Base-by-base conservation (phyloP, 106 monocot species). In the Triglochin maritima region DNA sequence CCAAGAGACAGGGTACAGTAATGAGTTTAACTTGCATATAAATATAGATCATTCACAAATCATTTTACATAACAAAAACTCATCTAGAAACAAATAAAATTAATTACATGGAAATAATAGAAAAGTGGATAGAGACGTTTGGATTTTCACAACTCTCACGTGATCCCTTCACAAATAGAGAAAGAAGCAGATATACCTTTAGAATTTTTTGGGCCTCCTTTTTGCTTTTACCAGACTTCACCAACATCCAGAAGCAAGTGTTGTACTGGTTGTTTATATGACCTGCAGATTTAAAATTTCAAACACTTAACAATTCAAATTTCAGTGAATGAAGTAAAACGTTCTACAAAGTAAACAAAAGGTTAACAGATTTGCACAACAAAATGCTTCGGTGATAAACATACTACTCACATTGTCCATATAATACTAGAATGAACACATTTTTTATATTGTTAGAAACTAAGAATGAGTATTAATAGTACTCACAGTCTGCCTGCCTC, bases 221-320 rank as follows among this genome's bases (percentile, higher is more conserved):
- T 62, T 79, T 75, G 46, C 77, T 69, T 76, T 77, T 87, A 42
- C 94, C 94, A 49, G 94, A 94, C 48, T 95, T 90, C 17, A 95
- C 85, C 57, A 95, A 68, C 89, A 83, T 85, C 94, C 94, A 95
- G 59, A 90, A 95, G 66, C 94, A 90, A 17, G 90, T 95, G 66
- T 95, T 95, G 71, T 87, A 95, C 52, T 90, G 94, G 72, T 95
- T 95, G 70, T 90, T 95, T 47, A 95, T 85, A 62, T 95, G 94
- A 72, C 94, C 94, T 95, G 47, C 68, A 79, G 75, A 68, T 68
- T 29, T n/a, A 4, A 12, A 62, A 68, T 68, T 29, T n/a, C 4
- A 12, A 62, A 45, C 51, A 43, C 10, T 44, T 4, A 54, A 55
- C 0, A 57, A n/a, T 14, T 46, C 16, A 4, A 41, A n/a, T 4